Evolutionary conservation across 495 filamentous ascomycete species (phyloP), one percentile per base, ranked within the genome.

Genomic region (Aspergillus avenaceus): DNA sequence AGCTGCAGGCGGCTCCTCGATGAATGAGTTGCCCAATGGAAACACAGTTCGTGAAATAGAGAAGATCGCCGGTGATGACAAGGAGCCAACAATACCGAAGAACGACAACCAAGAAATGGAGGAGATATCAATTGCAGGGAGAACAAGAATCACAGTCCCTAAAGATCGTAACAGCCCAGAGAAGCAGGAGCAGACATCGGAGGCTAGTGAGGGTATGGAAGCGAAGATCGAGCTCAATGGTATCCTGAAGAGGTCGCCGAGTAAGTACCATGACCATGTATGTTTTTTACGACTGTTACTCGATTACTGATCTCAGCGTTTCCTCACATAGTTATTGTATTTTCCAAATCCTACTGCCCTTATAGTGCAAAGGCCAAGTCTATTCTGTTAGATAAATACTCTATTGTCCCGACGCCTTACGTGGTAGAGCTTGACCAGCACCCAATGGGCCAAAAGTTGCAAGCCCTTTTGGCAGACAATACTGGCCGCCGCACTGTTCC

Each of bases 301-400:
- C 14, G 23, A 21, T 31, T 27, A 31, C 51, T 69, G 67, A 59
- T 58, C 41, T 12, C 14, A n/a, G 24, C 22, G 8, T 16, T 46
- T 48, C 28, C 41, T 49, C 13, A 16, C 40, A 25, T 60, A 91
- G 87, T 97, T 42, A 88, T 97, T 59, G 88, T 98, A 45, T 97
- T 97, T 74, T 95, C 90, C 47, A 97, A 97, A 67, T 82, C 86
- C 1, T 95, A 89, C 69, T 98, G 93, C 68, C 89, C 86, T 0
- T 84, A 81, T 72, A 96, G 91, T 37, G 80, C 77, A 52, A 81
- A 78, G 54, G 93, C 92, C 12, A 98, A 98, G 67, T 66, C 68
- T 8, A 82, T 97, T 50, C 80, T 97, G 23, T 75, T 95, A 22
- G 80, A 88, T 4, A 80, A 84, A 54, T 97, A 97, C 71, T 73